Evolutionary conservation across 331 rosid species (phyloP), one percentile per base, ranked within the genome.

Genomic region (Ulmus americana): DNA sequence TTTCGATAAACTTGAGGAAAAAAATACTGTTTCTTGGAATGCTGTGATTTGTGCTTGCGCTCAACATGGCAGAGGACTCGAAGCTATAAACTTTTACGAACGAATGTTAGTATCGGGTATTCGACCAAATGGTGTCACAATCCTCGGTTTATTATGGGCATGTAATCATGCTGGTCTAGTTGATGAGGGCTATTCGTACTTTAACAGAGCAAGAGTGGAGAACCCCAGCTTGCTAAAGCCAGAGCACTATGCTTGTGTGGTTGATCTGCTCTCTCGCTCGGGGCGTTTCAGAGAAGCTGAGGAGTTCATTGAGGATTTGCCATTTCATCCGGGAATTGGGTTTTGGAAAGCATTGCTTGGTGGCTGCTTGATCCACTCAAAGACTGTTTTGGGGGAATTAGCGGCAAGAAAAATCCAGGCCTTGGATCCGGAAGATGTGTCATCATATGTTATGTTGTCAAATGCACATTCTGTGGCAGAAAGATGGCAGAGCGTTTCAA

Each of bases 341-440:
- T 92, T 92, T 75, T 92, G 96, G 97, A 92, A 92, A 68, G 88
- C 97, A 0, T 72, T 92, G 80, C 96, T 92, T 43, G 90, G 94
- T 50, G 96, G 97, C 47, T 92, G 97, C 62, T 90, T 83, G 78
- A 86, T 85, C 76, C 96, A 88, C 83, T 79, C 90, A 0, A 86
- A 86, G 72, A 47, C 64, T 47, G 79, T 79, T 60, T 72, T 92
- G 69, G 98, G 88, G 43, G 89, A 86, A 81, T 74, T 85, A 64
- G 94, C 95, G 0, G 85, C 94, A 3, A 72, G 57, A 45, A 86
- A 78, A 74, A 86, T 88, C 38, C 64, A 80, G 71, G 81, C 71
- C 65, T 72, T 88, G 86, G 95, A 92, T 80, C 96, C 96, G 10
- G 85, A 63, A 42, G 96, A 88, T 45, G 94, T 83, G 55, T 83